Evolutionary conservation across 2,329 filamentous ascomycete genomes (phyloP).

Genomic region (Aureobasidium sp.): DNA sequence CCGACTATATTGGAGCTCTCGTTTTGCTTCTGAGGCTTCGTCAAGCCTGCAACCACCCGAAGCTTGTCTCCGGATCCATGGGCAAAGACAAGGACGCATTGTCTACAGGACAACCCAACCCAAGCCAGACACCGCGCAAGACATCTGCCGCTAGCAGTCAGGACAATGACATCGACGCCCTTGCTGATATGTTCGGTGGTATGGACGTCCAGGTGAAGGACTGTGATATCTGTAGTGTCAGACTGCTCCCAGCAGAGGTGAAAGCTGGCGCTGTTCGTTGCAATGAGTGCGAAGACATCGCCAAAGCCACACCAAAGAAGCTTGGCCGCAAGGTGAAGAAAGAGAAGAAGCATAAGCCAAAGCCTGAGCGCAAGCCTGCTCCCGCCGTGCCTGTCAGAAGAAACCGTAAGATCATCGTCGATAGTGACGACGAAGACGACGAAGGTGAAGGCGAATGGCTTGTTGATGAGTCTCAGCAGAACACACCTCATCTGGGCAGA

Average conservation of each 20-base stretch:
- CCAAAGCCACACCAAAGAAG: slow-evolving; percentile 23
- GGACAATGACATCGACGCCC: slow-evolving; percentile 65
- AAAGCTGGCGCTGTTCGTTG: slow-evolving; percentile 54
- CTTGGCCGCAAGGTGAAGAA: slow-evolving; percentile 23
- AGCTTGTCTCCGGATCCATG: slow-evolving; percentile 77
- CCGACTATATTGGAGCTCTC: slow-evolving; percentile 90
- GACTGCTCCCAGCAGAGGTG: slow-evolving; percentile 53
- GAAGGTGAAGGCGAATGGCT: slow-evolving; percentile 70
- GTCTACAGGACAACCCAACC: slow-evolving; percentile 43
- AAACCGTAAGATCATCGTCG: slow-evolving; percentile 52
- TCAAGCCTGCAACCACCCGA: slow-evolving; percentile 91
- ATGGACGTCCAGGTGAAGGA: slow-evolving; percentile 70
- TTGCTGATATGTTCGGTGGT: slow-evolving; percentile 80
- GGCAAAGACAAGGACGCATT: slow-evolving; percentile 83
- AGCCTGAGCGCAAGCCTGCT: slow-evolving; percentile 25
- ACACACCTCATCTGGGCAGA: slow-evolving; percentile 49
- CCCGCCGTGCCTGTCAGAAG: slow-evolving; percentile 34
- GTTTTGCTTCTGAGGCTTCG: slow-evolving; percentile 83
- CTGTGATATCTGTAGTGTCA: slow-evolving; percentile 75
- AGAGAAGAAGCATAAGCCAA: slow-evolving; percentile 21
- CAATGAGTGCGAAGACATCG: slow-evolving; percentile 58
- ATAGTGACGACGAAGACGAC: slow-evolving; percentile 58
- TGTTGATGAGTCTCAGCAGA: slow-evolving; percentile 60
- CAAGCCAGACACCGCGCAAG: slow-evolving; percentile 40
- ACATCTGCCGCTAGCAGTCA: slow-evolving; percentile 40